Conservation (phyloP, 108 stramenopile genomes). For the Skeletonema costatum region DNA sequence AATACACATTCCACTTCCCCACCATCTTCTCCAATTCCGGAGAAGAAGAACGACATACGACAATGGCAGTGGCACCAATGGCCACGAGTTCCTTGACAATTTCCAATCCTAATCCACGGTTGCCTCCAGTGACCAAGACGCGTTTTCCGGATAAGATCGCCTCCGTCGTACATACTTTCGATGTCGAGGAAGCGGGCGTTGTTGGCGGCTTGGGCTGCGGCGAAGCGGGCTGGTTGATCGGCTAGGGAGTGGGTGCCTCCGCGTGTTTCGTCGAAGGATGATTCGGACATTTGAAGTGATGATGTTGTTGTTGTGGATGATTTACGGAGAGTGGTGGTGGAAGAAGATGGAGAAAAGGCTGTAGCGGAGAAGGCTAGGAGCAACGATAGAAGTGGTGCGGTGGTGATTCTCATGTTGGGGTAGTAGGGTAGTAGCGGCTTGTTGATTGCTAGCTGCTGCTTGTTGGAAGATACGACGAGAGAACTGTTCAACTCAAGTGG, state of each 20-base stretch:
- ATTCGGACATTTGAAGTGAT: background rate
- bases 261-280: constrained; percentile 67
- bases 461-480: too few relatives aligned
- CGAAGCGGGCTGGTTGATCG: constrained; percentile 78
- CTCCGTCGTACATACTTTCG: constrained; percentile 62
- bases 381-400: background rate
- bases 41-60: constrained; percentile 62
- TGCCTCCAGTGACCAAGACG: constrained; percentile 88
- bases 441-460: too few relatives aligned
- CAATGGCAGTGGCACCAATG: constrained; percentile 80
- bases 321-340: background rate
- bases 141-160: constrained; percentile 71
- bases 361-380: background rate
- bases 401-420: background rate
- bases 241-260: constrained; percentile 76
- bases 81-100: constrained; percentile 77
- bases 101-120: constrained; percentile 84
- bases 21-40: constrained; percentile 64
- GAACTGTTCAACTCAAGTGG: too few relatives aligned
- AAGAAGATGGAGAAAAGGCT: background rate
- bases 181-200: constrained; percentile 78
- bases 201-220: constrained; percentile 64
- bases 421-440: too few relatives aligned
- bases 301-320: background rate
- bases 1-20: constrained; percentile 74